Evolutionary conservation across 1,139 yeast species (phyloP).

Genomic region (Saccharomycopsis hybrid): DNA sequence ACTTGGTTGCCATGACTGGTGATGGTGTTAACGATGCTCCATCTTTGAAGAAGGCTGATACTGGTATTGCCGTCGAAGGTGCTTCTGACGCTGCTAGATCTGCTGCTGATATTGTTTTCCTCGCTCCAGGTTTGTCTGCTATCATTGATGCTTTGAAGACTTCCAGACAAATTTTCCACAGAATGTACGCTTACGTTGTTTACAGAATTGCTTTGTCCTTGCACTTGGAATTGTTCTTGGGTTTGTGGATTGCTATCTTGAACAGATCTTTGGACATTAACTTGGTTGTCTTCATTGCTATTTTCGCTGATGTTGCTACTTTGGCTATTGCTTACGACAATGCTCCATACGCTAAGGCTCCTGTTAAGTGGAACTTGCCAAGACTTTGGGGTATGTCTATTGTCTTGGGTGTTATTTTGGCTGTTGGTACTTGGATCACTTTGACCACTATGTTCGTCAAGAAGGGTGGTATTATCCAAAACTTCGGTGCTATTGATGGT

Average conservation of each 20-base stretch:
- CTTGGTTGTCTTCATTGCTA: constrained; percentile 88
- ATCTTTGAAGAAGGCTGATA: constrained; percentile 91
- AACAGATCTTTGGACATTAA: constrained; percentile 77
- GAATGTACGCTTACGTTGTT: constrained; percentile 94
- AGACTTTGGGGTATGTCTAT: constrained; percentile 96
- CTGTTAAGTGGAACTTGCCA: constrained; percentile 98
- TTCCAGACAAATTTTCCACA: constrained; percentile 96
- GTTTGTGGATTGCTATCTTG: constrained; percentile 91
- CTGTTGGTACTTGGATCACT: constrained; percentile 88
- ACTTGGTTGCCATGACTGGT: constrained; percentile 98
- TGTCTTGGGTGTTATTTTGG: constrained; percentile 72
- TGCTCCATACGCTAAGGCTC: constrained; percentile 95
- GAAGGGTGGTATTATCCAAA: constrained; percentile 87
- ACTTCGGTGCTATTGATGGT: constrained; percentile 91
- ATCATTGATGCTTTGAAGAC: constrained; percentile 91
- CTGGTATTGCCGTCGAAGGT: constrained; percentile 97
- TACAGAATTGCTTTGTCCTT: constrained; percentile 92
- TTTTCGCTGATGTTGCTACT: constrained; percentile 94
- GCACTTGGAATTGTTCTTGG: constrained; percentile 88
- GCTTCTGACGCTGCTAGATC: constrained; percentile 95
- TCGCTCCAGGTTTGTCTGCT: constrained; percentile 95
- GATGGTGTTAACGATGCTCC: constrained; percentile 98
- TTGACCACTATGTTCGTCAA: constrained; percentile 84
- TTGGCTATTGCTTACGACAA: constrained; percentile 89
- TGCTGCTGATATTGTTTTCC: constrained; percentile 94